Base-by-base conservation (phyloP, 2,329 filamentous ascomycete species). In the Pyricularia sp. region DNA sequence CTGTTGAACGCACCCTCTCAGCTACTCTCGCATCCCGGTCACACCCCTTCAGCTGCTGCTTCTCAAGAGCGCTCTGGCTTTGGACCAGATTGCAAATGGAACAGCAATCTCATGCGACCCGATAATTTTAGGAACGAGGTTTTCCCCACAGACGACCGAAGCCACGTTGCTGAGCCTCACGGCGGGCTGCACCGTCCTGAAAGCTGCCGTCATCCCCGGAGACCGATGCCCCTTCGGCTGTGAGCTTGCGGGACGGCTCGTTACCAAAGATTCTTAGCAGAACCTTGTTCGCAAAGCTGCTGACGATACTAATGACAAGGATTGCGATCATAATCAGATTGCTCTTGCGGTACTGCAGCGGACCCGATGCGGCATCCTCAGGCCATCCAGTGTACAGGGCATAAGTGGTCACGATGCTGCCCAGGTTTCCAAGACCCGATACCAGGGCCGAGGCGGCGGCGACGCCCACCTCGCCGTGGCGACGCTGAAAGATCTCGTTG, bases 271-370 rank as follows among this genome's bases (percentile, higher is more conserved):
- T 77, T 76, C 75, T 89, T 59, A 96, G 79, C 69, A 92, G 78
- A 23, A 88, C 74, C 66, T 88, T 86, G 90, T 95, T 94, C 69
- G 83, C 75, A 26, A 89, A 80, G 63, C 90, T 90, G 73, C 90
- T 90, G 4, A 90, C 72, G 67, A 97, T 94, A 79, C 93, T 97
- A 67, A 89, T 81, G 71, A 86, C 88, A 25, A 97, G 80, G 69
- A 97, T 97, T 2, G 90, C 93, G 70, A 97, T 88, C 93, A 97
- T 96, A 73, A 90, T 88, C 72, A 94, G 81, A 78, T 96, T 97
- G 80, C 92, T 96, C 77, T 89, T 90, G 71, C 91, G 89, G 79
- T 91, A 96, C 79, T 90, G 90, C 74, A 86, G 83, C 11, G 86
- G 86, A 0, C 92, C 92, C 0, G 85, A 81, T n/a, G 80, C 81